A percentile compares a stretch with the other conserved stretches of the same genome.
These are phyloP conservation scores for Taphrina deformans DNA, from an alignment of 1,139 yeast genomes.

Conservation along the genomic window DNA sequence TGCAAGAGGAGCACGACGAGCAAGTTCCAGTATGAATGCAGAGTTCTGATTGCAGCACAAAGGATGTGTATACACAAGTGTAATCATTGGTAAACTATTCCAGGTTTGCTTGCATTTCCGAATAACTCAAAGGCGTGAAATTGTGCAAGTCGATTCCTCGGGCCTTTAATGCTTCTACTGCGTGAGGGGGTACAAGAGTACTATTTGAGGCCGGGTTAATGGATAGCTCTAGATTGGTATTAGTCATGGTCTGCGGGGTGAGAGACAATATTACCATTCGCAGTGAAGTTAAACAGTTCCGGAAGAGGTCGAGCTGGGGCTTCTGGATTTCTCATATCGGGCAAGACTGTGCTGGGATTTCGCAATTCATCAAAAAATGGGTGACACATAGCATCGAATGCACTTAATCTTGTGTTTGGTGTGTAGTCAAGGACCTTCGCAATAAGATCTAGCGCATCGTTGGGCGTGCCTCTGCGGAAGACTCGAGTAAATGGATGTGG, in stretches of 20 bases:
- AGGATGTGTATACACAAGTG: neutral
- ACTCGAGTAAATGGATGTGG: conserved; percentile 87
- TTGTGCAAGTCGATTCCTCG: conserved; percentile 47
- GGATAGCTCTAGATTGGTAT: conserved; percentile 44
- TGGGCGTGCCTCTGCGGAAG: conserved; percentile 60
- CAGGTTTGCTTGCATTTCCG: conserved; percentile 37
- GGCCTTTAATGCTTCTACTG: conserved; percentile 43
- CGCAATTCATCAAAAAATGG: conserved; percentile 77
- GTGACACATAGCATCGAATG: conserved; percentile 67
- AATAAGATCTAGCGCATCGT: conserved; percentile 64
- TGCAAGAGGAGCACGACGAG: neutral
- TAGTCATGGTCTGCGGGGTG: neutral
- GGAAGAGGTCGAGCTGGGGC: conserved; percentile 47
- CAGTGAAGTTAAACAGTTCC: conserved; percentile 49
- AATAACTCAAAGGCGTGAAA: conserved; percentile 47
- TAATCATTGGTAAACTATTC: conserved; percentile 21
- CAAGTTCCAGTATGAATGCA: no score
- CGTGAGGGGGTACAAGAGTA: conserved; percentile 48
- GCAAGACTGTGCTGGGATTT: conserved; percentile 56
- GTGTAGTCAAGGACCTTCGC: conserved; percentile 67
- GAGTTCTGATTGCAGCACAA: neutral
- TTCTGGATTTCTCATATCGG: conserved; percentile 50
- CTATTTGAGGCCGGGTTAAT: conserved; percentile 49
- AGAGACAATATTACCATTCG: conserved; percentile 34
- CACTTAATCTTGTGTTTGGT: conserved; percentile 68